These are phyloP conservation scores for Lactuca saligna DNA, from an alignment of 129 eudicot species.

Conservation along the genomic window DNA sequence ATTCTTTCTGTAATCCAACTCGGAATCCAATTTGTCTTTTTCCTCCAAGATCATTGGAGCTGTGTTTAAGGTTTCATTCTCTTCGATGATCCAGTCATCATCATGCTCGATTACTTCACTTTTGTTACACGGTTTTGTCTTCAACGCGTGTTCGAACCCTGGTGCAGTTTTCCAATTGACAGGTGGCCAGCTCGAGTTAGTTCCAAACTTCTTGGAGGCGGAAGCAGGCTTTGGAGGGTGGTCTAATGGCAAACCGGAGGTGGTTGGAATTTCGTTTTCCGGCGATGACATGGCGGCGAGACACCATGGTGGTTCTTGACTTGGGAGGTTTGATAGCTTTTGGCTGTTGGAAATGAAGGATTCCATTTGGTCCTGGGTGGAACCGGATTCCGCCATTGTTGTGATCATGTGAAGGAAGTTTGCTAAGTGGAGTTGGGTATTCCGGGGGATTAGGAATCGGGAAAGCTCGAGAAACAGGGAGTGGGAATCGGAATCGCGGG, in stretches of 20 bases:
- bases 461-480: constrained; percentile 73
- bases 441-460: constrained; percentile 49
- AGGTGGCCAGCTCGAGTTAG: constrained; percentile 77
- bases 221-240: constrained; percentile 27
- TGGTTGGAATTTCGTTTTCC: constrained; percentile 24
- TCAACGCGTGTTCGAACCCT: constrained; percentile 46
- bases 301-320: constrained; percentile 64
- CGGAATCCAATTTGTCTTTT: constrained; percentile 6
- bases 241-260: constrained; percentile 21
- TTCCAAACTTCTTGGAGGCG: constrained; percentile 33
- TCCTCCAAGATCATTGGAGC: constrained; percentile 32
- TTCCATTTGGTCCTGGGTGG: constrained; percentile 72
- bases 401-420: constrained; percentile 89
- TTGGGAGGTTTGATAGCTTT: constrained; percentile 69
- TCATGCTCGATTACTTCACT: constrained; percentile 2
- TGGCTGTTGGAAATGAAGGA: constrained; percentile 68
- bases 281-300: constrained; percentile 35
- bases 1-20: constrained; percentile 3
- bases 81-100: constrained; percentile 28
- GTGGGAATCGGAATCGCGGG: constrained; percentile 66
- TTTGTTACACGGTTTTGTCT: constrained; percentile 24
- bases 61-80: constrained; percentile 15
- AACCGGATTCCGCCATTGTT: constrained; percentile 79
- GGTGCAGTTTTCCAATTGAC: constrained; percentile 86
- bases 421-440: constrained; percentile 68